Evolutionary conservation across 176 grass and related monocot species (phyloP), one percentile per base, ranked within the genome.

Genomic region (Cenchrus purpureus): DNA sequence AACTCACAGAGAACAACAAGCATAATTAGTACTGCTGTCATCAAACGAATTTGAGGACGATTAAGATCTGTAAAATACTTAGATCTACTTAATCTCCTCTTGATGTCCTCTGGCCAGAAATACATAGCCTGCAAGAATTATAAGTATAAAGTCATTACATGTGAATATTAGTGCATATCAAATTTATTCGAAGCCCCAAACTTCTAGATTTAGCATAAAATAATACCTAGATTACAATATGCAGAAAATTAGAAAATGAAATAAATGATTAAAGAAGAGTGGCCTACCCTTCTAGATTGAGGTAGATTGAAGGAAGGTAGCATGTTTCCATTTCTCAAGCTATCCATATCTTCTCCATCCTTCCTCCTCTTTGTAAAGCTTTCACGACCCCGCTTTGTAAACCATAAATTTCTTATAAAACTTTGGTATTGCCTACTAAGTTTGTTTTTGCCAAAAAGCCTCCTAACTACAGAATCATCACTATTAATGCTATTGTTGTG

Each of bases 291-390:
- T 90, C 80, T 83, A 43, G 75, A 52, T 69, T 85, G 48, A 79
- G 75, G 65, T 44, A 78, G 49, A 79, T 79, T 83, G 45, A 86
- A 83, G 1, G 79, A 80, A 86, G 74, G 78, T 73, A 87, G 40
- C 54, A 79, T 72, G 52, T 70, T 83, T 73, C 56, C 82, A 85
- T 79, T 72, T 85, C 76, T 80, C 65, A 89, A 58, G 20, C 56
- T 71, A 90, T 84, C 71, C 22, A 77, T 22, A 74, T 73, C 84
- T 83, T 97, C 94, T 32, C 94, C 94, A 88, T 94, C 94, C 79
- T 97, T 97, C 78, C 82, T 91, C 78, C 89, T 92, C 82, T 94
- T 97, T 68, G 92, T 97, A 46, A 94, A 91, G 80, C 86, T 94
- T 81, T 90, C 86, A 34, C 32, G 84, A 8, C 68, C 85, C 74